Conservation (phyloP, 2,329 filamentous ascomycete genomes). For the Aspergillus amoenus region DNA sequence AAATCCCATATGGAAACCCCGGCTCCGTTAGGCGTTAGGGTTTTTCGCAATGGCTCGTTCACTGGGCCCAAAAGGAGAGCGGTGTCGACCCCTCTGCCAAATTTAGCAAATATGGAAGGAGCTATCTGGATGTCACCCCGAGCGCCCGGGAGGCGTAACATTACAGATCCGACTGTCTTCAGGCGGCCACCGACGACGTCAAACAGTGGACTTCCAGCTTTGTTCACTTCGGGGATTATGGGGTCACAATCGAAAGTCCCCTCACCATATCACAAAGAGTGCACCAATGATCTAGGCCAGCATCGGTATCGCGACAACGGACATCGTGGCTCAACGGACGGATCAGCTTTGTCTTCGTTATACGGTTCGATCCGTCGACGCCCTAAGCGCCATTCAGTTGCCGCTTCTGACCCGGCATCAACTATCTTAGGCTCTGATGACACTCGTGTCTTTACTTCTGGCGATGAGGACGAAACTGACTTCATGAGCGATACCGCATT, state of each 20-base stretch:
- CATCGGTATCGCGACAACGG: slow-evolving; percentile 13
- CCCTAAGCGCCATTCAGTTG: slow-evolving; percentile 54
- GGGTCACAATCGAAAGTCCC: slow-evolving; percentile 15
- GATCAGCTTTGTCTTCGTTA: slow-evolving; percentile 28
- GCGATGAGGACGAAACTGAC: slow-evolving; percentile 62
- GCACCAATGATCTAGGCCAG: slow-evolving; percentile 22
- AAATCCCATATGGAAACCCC: slow-evolving; percentile 22
- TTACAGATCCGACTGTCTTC: slow-evolving; percentile 42
- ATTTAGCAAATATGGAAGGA: slow-evolving; percentile 27
- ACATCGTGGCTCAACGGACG: slow-evolving; percentile 27
- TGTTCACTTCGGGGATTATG: slow-evolving; percentile 15
- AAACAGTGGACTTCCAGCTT: slow-evolving; percentile 22
- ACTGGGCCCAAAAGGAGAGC: slow-evolving; percentile 31
- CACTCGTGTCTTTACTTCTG: slow-evolving; percentile 55
- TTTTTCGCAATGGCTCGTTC: slow-evolving; percentile 29
- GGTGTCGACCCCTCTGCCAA: slow-evolving; percentile 29
- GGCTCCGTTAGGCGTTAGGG: slow-evolving; percentile 29
- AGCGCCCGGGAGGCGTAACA: slow-evolving; percentile 36
- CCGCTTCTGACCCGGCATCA: slow-evolving; percentile 59
- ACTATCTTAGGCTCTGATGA: slow-evolving; percentile 63
- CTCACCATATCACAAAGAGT: slow-evolving; percentile 28
- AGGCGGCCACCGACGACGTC: slow-evolving; percentile 34
- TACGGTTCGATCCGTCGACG: slow-evolving; percentile 36
- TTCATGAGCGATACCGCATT: slow-evolving; percentile 62
- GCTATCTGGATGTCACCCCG: slow-evolving; percentile 23